These are phyloP conservation scores for Rostrohypoxylon terebratum DNA, from an alignment of 495 filamentous ascomycete species.

Conservation along the genomic window DNA sequence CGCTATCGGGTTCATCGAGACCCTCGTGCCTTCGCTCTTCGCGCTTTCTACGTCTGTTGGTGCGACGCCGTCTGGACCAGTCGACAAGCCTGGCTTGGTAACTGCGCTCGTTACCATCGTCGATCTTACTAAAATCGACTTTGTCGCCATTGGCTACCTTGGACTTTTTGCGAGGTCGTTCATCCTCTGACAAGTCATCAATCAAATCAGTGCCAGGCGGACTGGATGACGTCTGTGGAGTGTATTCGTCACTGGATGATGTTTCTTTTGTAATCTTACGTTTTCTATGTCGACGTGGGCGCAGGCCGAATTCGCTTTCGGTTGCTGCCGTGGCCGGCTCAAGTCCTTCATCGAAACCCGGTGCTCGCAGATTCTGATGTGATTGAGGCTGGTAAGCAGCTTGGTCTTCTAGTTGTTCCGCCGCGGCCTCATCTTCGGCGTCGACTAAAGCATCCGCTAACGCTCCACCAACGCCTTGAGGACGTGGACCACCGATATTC, in stretches of 20 bases:
- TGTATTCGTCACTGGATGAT: slow-evolving; percentile 61
- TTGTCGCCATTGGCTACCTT: slow-evolving; percentile 60
- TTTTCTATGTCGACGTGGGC: slow-evolving; percentile 63
- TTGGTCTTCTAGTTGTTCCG: slow-evolving; percentile 66
- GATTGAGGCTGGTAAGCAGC: slow-evolving; percentile 70
- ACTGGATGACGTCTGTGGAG: slow-evolving; percentile 50
- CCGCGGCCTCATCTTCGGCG: slow-evolving; percentile 70
- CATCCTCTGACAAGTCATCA: slow-evolving; percentile 54
- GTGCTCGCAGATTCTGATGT: slow-evolving; percentile 82
- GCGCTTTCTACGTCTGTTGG: slow-evolving; percentile 66
- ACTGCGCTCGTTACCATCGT: slow-evolving; percentile 89
- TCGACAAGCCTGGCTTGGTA: slow-evolving; percentile 81
- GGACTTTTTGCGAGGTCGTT: slow-evolving; percentile 49
- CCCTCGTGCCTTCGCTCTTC: slow-evolving; percentile 51
- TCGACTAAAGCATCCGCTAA: slow-evolving; percentile 79
- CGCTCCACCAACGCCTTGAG: slow-evolving; percentile 67
- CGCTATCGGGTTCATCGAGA: slow-evolving; percentile 53
- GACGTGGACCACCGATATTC: slow-evolving; percentile 67
- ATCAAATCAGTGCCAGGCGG: slow-evolving; percentile 45
- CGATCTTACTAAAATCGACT: slow-evolving; percentile 79
- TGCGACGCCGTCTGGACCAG: slow-evolving; percentile 78
- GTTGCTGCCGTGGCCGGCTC: slow-evolving; percentile 46
- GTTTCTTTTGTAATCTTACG: slow-evolving; percentile 47
- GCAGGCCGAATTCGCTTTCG: slow-evolving; percentile 62
- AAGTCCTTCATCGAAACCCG: slow-evolving; percentile 74